Percentiles rank a stretch among this genome's conserved stretches.
Conservation (phyloP, 2,329 filamentous ascomycete genomes). For the Dendryphion nanum region DNA sequence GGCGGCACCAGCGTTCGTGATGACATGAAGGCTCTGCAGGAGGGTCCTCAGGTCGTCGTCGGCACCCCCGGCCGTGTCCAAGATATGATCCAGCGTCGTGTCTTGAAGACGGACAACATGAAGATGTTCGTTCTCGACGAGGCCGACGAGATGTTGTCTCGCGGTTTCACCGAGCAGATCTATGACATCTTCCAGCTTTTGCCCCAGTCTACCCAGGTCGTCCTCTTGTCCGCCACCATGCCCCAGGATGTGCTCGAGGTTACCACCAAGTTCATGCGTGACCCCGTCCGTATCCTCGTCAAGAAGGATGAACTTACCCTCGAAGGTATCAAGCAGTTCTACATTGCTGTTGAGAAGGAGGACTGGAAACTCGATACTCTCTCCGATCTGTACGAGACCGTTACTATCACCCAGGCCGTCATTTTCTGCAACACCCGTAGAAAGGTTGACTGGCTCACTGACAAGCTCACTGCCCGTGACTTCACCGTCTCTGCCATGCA, state of each 20-base stretch:
- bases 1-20: slow-evolving; percentile 97
- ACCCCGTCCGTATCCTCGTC: slow-evolving; percentile 97
- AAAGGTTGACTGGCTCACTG: slow-evolving; percentile 99
- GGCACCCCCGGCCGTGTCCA: slow-evolving; percentile 98
- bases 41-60: slow-evolving; percentile 95
- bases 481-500: slow-evolving; percentile 99
- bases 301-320: slow-evolving; percentile 99
- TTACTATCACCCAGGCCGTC: slow-evolving; percentile 98
- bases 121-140: slow-evolving; percentile 99
- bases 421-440: slow-evolving; percentile 99
- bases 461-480: slow-evolving; percentile 97
- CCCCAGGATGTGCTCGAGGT: slow-evolving; percentile 98
- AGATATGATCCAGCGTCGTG: slow-evolving; percentile 98
- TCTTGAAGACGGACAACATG: slow-evolving; percentile 95
- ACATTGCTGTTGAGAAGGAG: slow-evolving; percentile 99
- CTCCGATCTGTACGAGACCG: slow-evolving; percentile 97
- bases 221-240: slow-evolving; percentile 97
- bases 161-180: slow-evolving; percentile 99
- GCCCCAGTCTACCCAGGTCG: slow-evolving; percentile 96
- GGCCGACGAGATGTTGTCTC: slow-evolving; percentile 98
- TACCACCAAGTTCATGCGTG: slow-evolving; percentile 99
- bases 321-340: slow-evolving; percentile 99
- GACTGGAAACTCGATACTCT: slow-evolving; percentile 99
- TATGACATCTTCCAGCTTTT: slow-evolving; percentile 99
- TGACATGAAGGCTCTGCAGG: slow-evolving; percentile 96